Base-by-base conservation (phyloP, 2,329 filamentous ascomycete species). In the Penicillium sp. region DNA sequence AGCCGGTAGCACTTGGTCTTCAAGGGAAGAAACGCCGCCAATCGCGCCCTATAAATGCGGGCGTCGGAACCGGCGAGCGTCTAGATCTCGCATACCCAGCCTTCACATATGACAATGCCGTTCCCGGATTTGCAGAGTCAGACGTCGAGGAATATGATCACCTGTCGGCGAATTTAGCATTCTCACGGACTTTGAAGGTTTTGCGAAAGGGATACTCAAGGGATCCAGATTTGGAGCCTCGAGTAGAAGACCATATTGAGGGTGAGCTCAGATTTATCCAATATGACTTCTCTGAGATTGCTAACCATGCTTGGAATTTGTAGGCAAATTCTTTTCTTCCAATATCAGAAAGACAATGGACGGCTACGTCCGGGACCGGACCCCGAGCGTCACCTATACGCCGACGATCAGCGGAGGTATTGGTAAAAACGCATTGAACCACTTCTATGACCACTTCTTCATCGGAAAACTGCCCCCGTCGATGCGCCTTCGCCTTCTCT, bases 121-220 rank as follows among this genome's bases (percentile, higher is more conserved):
- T 84, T 47, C 74, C 84, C 0, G 89, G 89, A 0, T 92, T 92
- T 58, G 89, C 89, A 0, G 88, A 92, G 71, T 79, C 81, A 18
- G 84, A 90, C 52, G 69, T 89, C 31, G 85, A 89, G 2, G 83
- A 88, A 60, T 91, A 85, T 62, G 82, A 91, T 59, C 77, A 80
- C 9, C 76, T 89, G 3, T 81, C 82, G 0, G 83, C 87, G 1
- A 81, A 82, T n/a, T 66, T 91, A 18, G 87, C 89, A 0, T 91
- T 86, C 81, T 84, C 81, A n/a, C 79, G 89, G 7, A 86, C 84
- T 34, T 66, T 92, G 54, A 77, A 77, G 1, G 72, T 79, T 0
- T 76, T 90, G 34, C 78, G 86, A 39, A 81, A 79, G 56, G 87
- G 84, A 0, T 89, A 91, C 65, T 70, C 69, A 3, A 66, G 72